Evolutionary conservation across 2,329 filamentous ascomycete species (phyloP), one percentile per base, ranked within the genome.

Genomic region (Zasmidium cellare): DNA sequence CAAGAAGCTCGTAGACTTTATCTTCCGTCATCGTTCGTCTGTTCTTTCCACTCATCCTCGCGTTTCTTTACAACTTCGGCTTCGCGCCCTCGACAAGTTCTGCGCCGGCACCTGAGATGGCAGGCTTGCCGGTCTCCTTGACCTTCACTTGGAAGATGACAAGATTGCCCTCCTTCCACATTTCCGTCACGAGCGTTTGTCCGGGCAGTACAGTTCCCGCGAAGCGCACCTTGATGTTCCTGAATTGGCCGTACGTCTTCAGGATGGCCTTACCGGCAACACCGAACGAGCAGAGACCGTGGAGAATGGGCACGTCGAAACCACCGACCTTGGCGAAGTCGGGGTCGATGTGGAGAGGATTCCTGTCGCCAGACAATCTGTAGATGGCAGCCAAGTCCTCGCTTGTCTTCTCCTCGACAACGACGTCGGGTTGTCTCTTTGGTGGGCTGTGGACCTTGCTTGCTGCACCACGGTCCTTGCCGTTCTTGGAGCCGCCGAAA

Each of bases 261-360:
- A 92, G 89, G 41, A 99, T 86, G 59, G 93, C 92, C 83, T 96
- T 97, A 64, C 88, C 91, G 16, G 90, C 88, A 65, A 97, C 86
- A 67, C 94, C 94, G 70, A 99, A 93, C 73, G 87, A 94, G 84
- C 92, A 96, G 38, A 99, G 85, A n/a, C 94, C 94, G 80, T 99
- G 94, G 54, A 99, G 82, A 73, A 99, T 99, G 12, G 94, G 94
- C 24, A 81, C 85, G 78, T 94, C 89, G 86, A 99, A 99, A 59
- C 94, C 94, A 59, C 93, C 94, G 68, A 96, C 87, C 80, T 94
- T 94, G 78, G 91, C 91, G 77, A 99, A 97, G 51, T 86, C 84
- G 1, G 94, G 94, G 75, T 99, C 94, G 62, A 99, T 89, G 79
- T 99, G 94, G 1, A 99, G 86, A 14, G 94, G 94, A 81, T 99